Conservation (phyloP, 139 green algal genomes). For the Coccomyxa sp. region DNA sequence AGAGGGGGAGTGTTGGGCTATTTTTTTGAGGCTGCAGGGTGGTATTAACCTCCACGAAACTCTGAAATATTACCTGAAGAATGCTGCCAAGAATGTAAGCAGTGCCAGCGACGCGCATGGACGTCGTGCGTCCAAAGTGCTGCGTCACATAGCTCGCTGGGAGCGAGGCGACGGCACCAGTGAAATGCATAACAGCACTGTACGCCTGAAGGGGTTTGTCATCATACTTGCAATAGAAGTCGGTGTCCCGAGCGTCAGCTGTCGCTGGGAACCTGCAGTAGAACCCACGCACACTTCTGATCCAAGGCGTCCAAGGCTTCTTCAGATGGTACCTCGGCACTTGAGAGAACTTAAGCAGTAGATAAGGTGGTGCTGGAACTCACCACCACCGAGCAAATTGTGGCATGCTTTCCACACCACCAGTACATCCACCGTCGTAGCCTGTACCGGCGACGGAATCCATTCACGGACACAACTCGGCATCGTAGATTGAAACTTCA, state of each 20-base stretch:
- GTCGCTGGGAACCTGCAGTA: slow-evolving; percentile 11
- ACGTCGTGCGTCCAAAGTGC: slow-evolving; percentile 15
- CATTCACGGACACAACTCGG: background rate
- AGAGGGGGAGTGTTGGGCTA: background rate
- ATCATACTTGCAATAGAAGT: slow-evolving; percentile 24
- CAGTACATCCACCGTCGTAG: background rate
- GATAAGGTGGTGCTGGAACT: background rate
- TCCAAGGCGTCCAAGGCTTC: background rate
- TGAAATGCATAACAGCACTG: slow-evolving; percentile 23
- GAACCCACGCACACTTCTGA: background rate
- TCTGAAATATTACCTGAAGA: slow-evolving; percentile 29
- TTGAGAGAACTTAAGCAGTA: background rate
- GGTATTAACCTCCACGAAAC: background rate
- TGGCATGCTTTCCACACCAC: background rate
- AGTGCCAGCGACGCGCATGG: slow-evolving; percentile 33
- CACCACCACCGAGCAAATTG: background rate
- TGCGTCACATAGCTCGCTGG: slow-evolving; percentile 17
- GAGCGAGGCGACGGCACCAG: slow-evolving; percentile 13
- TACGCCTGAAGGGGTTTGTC: slow-evolving; percentile 9
- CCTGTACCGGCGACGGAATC: background rate
- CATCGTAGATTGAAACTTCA: background rate
- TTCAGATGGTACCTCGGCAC: too few relatives aligned
- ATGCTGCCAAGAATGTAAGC: slow-evolving; percentile 42
- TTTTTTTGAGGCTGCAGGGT: background rate
- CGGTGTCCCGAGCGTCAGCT: slow-evolving; percentile 2